Conservation (phyloP, 2,329 filamentous ascomycete genomes). For the Chrysoporthe puriensis region DNA sequence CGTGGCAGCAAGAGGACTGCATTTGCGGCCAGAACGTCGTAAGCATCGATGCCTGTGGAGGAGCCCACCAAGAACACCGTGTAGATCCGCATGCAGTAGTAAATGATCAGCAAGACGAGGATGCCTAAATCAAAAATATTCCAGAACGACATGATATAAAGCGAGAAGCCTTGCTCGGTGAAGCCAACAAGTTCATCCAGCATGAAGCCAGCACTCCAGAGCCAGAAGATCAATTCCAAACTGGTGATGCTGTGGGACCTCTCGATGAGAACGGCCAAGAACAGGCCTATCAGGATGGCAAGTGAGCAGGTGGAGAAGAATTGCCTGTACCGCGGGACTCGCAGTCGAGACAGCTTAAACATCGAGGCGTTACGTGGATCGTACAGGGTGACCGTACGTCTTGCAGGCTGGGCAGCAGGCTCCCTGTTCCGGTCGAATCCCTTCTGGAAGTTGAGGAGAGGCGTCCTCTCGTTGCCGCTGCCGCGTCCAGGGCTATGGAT, state of each 20-base stretch:
- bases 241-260: conserved; percentile 80
- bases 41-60: conserved; percentile 77
- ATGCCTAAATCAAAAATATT: conserved; percentile 95
- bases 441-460: conserved; percentile 50
- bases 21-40: conserved; percentile 91
- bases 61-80: conserved; percentile 81
- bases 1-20: conserved; percentile 88
- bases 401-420: conserved; percentile 42
- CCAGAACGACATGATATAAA: conserved; percentile 98
- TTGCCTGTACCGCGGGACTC: conserved; percentile 89
- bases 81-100: conserved; percentile 88
- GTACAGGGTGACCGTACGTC: conserved; percentile 83
- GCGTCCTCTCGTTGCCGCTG: conserved; percentile 49
- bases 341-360: conserved; percentile 87
- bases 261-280: conserved; percentile 78
- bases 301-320: conserved; percentile 88
- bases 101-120: conserved; percentile 79
- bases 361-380: conserved; percentile 87
- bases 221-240: conserved; percentile 90
- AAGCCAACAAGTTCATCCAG: conserved; percentile 94
- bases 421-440: conserved; percentile 36
- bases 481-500: conserved; percentile 33
- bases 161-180: conserved; percentile 92
- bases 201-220: conserved; percentile 98
- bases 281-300: conserved; percentile 81